Evolutionary conservation across 2,329 filamentous ascomycete species (phyloP), one percentile per base, ranked within the genome.

Genomic region (Chaetoscypha palmicola): DNA sequence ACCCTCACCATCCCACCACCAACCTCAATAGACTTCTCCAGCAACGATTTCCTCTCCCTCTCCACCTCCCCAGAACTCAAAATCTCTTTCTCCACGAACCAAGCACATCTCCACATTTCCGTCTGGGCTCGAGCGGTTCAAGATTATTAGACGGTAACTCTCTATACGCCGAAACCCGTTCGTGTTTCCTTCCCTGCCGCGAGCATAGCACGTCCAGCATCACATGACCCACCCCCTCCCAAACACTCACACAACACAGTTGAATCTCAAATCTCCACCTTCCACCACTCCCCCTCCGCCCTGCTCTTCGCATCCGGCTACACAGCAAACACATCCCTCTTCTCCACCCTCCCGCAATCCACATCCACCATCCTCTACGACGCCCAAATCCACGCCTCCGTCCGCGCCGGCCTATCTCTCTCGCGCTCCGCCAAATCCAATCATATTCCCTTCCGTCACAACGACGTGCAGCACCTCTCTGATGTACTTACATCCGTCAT

Each of bases 101-200:
- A 4, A 23, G 17, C 5, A 28, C 32, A 2, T 30, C 45, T 20
- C 35, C 49, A 1, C n/a, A 41, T n/a, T 57, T 54, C 37, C 41
- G 41, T 1, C 41, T 58, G 19, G 55, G 57, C 7, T 48, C 41
- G 10, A 70, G 72, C 1, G 79, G 81, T 2, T 81, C 78, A 0
- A 69, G 82, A 5, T 66, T 85, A 0, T 66, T 83, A 3, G 77
- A 84, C 51, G 82, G 82, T 2, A 85, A 84, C 56, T 79, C 73
- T 1, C 28, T 54, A 0, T 81, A 80, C 55, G 72, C 77, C 0
- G 71, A 82, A 47, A 58, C 69, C n/a, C 63, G n/a, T n/a, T n/a
- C n/a, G n/a, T n/a, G n/a, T n/a, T n/a, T n/a, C n/a, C n/a, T n/a
- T n/a, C n/a, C n/a, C n/a, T n/a, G n/a, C n/a, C n/a, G n/a, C n/a